These are phyloP conservation scores for Sclerotinia sclerotiorum DNA, from an alignment of 2,329 filamentous ascomycete genomes.

Conservation along the genomic window DNA sequence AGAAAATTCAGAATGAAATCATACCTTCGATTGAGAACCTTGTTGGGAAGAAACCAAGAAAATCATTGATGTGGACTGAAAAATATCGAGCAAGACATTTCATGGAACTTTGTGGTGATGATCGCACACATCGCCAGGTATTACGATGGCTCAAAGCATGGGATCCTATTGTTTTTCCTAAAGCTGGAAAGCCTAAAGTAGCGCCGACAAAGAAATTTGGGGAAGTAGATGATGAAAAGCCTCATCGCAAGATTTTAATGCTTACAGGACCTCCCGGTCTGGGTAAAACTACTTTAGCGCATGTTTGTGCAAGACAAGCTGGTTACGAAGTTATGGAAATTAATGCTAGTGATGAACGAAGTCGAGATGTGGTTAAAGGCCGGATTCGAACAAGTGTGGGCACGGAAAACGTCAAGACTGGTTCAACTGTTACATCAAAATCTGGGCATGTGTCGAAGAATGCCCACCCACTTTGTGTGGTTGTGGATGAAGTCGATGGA, in stretches of 20 bases:
- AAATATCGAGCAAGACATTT: conserved; percentile 94
- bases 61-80: conserved; percentile 82
- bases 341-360: conserved; percentile 95
- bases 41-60: conserved; percentile 34
- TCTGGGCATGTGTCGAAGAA: conserved; percentile 62
- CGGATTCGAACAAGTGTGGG: conserved; percentile 88
- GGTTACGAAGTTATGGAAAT: conserved; percentile 97
- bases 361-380: conserved; percentile 83
- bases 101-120: conserved; percentile 90
- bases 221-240: conserved; percentile 64
- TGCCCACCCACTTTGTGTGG: conserved; percentile 84
- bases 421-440: conserved; percentile 54
- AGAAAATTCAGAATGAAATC: conserved; percentile 43
- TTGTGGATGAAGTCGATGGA: conserved; percentile 96
- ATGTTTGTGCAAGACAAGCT: conserved; percentile 92
- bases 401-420: conserved; percentile 86
- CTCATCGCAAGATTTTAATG: conserved; percentile 83
- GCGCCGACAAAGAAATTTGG: conserved; percentile 45
- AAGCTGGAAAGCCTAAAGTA: conserved; percentile 57
- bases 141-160: conserved; percentile 91
- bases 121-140: conserved; percentile 86
- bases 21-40: conserved; percentile 46
- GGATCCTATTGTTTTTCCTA: conserved; percentile 89
- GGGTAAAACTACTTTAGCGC: conserved; percentile 93
- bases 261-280: conserved; percentile 89